Evolutionary conservation across 352 stramenopile species (phyloP).

Genomic region (Thraustochytrium sp.): DNA sequence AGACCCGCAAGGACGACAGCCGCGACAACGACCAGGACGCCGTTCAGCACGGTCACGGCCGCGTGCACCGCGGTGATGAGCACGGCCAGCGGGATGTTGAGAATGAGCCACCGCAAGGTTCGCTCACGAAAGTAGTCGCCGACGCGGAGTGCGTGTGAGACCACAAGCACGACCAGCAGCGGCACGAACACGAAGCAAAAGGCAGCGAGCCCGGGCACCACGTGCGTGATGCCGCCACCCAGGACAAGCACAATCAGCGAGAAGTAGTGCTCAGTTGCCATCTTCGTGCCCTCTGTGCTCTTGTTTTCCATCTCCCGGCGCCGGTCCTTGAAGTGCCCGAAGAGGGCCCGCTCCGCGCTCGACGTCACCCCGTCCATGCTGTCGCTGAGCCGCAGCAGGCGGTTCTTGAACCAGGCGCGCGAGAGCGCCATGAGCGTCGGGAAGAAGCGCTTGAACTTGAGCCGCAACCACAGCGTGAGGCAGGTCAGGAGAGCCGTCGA

Average conservation of each 20-base stretch:
- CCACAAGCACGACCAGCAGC: background rate
- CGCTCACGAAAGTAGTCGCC: background rate
- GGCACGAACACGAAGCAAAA: background rate
- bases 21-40: background rate
- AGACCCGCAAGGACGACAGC: background rate
- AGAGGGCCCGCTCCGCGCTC: too few species aligned
- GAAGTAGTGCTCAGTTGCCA: background rate
- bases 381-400: too few species aligned
- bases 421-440: background rate
- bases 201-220: background rate
- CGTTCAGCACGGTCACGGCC: background rate
- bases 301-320: too few species aligned
- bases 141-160: background rate
- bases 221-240: background rate
- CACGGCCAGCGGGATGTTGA: background rate
- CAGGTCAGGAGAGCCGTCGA: constrained; percentile 3
- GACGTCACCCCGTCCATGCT: too few species aligned
- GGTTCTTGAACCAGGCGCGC: background rate
- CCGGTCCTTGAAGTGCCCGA: too few species aligned
- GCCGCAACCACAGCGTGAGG: constrained; percentile 5
- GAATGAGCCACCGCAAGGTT: background rate
- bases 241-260: background rate
- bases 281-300: too few species aligned
- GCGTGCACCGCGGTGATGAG: background rate
- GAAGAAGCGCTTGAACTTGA: constrained; percentile 20